phyloP scores from a whole-genome alignment of 1,284 basidiomycete genomes.

The Sanghuangporus baumii region DNA sequence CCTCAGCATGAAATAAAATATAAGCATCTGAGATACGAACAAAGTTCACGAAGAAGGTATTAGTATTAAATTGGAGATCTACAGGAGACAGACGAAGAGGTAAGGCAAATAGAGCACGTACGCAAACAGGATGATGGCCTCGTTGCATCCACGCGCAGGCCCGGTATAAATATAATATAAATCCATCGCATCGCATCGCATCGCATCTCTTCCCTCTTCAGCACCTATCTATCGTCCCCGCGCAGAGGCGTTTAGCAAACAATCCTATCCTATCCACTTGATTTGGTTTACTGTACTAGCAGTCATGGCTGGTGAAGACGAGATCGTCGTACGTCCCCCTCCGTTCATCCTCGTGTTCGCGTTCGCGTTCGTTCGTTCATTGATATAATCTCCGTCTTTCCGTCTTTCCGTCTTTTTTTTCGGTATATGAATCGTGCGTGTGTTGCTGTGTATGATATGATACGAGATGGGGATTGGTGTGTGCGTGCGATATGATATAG shows the following conservation, averaged over 20 bases:
- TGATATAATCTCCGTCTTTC: too few species aligned
- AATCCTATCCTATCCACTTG: too few species aligned
- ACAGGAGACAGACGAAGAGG: not conserved
- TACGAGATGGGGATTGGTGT: too few species aligned
- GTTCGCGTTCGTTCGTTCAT: too few species aligned
- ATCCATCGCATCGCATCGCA: not conserved
- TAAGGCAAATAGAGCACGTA: not conserved
- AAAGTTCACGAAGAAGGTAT: not conserved
- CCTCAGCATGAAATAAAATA: not conserved
- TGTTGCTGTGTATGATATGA: not conserved
- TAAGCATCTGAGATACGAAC: not conserved
- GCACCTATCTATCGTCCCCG: not conserved
- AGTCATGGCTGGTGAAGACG: conserved; percentile 17
- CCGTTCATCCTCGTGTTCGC: not conserved
- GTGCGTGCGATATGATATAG: too few species aligned
- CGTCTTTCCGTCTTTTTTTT: too few species aligned
- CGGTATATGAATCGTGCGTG: not conserved
- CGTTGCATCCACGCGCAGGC: not conserved
- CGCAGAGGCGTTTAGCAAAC: not conserved
- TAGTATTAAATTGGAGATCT: too few species aligned
- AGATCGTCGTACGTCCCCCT: conserved; percentile 30
- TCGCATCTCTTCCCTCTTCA: not conserved
- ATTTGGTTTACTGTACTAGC: too few species aligned
- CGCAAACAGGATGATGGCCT: not conserved
- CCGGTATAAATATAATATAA: not conserved